phyloP scores from a whole-genome alignment of 2,329 filamentous ascomycete species.

The Ophiocordyceps unilateralis region DNA sequence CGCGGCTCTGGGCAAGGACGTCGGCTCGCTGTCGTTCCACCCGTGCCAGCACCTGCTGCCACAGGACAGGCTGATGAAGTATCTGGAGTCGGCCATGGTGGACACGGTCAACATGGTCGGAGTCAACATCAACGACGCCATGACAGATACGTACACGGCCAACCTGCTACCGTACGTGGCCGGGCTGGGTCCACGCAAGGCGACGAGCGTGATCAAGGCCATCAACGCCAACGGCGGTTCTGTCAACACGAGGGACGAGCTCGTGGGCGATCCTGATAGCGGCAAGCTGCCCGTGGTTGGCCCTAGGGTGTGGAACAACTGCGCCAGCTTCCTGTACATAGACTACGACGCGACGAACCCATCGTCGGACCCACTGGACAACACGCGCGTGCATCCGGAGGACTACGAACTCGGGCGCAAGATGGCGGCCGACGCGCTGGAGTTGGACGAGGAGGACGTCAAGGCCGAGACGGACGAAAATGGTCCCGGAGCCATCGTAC shows the following conservation, averaged over 20 bases:
- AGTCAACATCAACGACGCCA: constrained; percentile 86
- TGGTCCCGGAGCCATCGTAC: constrained; percentile 76
- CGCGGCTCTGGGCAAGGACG: constrained; percentile 75
- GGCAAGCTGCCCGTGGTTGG: constrained; percentile 67
- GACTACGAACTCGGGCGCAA: constrained; percentile 97
- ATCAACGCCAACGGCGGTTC: constrained; percentile 83
- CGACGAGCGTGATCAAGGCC: constrained; percentile 54
- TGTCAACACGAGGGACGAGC: constrained; percentile 68
- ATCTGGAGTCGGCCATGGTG: constrained; percentile 90
- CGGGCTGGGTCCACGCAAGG: constrained; percentile 83
- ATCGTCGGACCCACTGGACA: constrained; percentile 82
- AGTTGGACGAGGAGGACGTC: constrained; percentile 94
- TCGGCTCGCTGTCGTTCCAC: constrained; percentile 75
- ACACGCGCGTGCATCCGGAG: constrained; percentile 92
- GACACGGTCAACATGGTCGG: constrained; percentile 97
- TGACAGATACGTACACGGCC: constrained; percentile 63
- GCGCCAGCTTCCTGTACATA: constrained; percentile 85
- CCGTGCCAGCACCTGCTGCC: constrained; percentile 78
- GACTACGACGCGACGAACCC: constrained; percentile 70
- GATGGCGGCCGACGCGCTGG: constrained; percentile 92
- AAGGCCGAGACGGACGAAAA: constrained; percentile 86
- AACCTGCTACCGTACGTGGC: constrained; percentile 83
- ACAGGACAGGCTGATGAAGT: constrained; percentile 69
- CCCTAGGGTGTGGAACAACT: constrained; percentile 88
- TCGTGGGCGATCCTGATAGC: constrained; percentile 74